These are phyloP conservation scores for Suhomyces maxii DNA, from an alignment of 1,139 yeast species.

Conservation along the genomic window DNA sequence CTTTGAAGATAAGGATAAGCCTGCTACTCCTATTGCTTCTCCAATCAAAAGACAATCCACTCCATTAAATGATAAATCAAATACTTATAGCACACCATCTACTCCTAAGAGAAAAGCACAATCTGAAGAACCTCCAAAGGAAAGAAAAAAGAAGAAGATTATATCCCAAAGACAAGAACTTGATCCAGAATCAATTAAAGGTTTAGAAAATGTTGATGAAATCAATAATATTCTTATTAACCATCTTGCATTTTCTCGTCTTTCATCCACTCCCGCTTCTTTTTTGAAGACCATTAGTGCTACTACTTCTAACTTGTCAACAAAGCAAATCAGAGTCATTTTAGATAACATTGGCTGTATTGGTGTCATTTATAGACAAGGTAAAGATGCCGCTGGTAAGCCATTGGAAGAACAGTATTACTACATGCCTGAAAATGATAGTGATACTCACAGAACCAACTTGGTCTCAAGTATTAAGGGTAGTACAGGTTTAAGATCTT, in stretches of 20 bases:
- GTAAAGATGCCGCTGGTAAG: constrained; percentile 96
- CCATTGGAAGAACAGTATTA: constrained; percentile 91
- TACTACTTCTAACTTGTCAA: constrained; percentile 42
- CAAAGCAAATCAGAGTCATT: constrained; percentile 52
- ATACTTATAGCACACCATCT: constrained; percentile 18
- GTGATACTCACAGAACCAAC: constrained; percentile 63
- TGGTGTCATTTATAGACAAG: constrained; percentile 83
- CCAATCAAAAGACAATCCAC: constrained; percentile 17
- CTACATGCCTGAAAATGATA: constrained; percentile 81
- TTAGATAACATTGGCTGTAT: constrained; percentile 55
- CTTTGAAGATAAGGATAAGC: constrained; percentile 14
- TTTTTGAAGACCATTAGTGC: constrained; percentile 62
- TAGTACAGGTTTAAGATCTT: constrained; percentile 76
- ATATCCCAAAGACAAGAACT: constrained; percentile 19
- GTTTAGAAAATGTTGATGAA: constrained; percentile 46
- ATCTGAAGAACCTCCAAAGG: constrained; percentile 31
- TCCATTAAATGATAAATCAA: constrained; percentile 29
- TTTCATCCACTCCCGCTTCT: constrained; percentile 81
- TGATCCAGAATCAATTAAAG: constrained; percentile 28
- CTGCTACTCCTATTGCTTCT: constrained; percentile 1
- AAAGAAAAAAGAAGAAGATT: constrained; percentile 15
- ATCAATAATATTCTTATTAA: constrained; percentile 69
- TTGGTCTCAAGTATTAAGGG: constrained; percentile 80
- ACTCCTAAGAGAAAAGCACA: constrained; percentile 26
- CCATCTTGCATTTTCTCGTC: constrained; percentile 86